These are phyloP conservation scores for Xylariales sp. DNA, from an alignment of 2,329 filamentous ascomycete species.

Conservation along the genomic window DNA sequence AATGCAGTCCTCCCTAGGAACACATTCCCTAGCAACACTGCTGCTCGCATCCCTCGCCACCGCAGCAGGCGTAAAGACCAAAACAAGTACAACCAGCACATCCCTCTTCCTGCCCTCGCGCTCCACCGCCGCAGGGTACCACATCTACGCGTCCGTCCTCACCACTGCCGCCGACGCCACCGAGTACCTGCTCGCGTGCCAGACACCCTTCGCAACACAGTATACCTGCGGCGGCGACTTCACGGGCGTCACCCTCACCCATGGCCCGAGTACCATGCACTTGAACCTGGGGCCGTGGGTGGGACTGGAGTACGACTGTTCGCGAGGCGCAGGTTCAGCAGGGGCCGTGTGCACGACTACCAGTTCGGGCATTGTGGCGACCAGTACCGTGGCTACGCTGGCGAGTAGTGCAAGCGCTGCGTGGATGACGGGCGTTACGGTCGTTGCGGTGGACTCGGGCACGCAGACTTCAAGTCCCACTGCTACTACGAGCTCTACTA, in stretches of 20 bases:
- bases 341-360: constrained; percentile 3
- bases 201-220: not conserved
- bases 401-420: constrained; percentile 6
- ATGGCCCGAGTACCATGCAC: constrained; percentile 3
- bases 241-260: constrained; percentile 2
- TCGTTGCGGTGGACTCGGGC: constrained; percentile 15
- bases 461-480: constrained; percentile 3
- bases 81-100: not conserved
- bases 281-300: constrained; percentile 2
- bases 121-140: constrained; percentile 3
- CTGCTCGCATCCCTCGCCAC: too few relatives aligned
- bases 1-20: too few relatives aligned
- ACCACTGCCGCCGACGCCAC: constrained; percentile 2
- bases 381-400: constrained; percentile 1
- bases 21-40: too few relatives aligned
- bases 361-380: constrained; percentile 8
- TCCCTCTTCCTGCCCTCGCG: constrained; percentile 3
- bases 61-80: not conserved
- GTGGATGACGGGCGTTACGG: constrained; percentile 16
- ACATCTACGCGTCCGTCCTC: constrained; percentile 1
- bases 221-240: constrained; percentile 4
- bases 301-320: constrained; percentile 5
- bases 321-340: not conserved
- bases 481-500: constrained; percentile 2
- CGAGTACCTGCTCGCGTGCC: constrained; percentile 3